Evolutionary conservation across 2,329 filamentous ascomycete genomes (phyloP), one percentile per base, ranked within the genome.

Genomic region (Fusarium guadeloupense): DNA sequence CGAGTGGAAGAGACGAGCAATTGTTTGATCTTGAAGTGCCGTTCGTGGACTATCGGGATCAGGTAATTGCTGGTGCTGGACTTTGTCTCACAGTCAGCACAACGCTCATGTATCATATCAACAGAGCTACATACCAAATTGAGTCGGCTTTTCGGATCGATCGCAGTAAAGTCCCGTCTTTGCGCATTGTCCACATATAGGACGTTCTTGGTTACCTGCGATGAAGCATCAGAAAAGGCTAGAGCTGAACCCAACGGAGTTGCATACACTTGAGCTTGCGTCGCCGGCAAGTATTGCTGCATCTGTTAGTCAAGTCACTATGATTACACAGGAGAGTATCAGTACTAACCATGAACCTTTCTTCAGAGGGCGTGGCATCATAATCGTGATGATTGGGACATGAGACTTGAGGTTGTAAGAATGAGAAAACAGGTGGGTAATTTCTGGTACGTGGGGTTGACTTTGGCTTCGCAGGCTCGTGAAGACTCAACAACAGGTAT

Each of bases 1-100:
- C 48, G 75, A 72, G 35, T 74, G 70, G 38, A 80, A 80, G 13
- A 78, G 67, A 7, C 55, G 64, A 3, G 76, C 70, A 10, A 77
- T 67, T 4, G 69, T 67, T n/a, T 64, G 69, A 4, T 72, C 60
- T 28, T 71, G 42, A 0, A 79, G 66, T 8, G 72, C 72, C 19
- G 46, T 54, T 10, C 67, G 62, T 21, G 77, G 76, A 12, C 43
- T 43, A 14, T 54, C 37, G 16, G 66, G 43, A 12, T 39, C 19
- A 7, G 51, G 42, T 10, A 59, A 34, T 21, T 38, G 47, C 26
- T 56, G 54, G n/a, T 61, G 20, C 4, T 66, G 38, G 10, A 52
- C 54, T 53, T 30, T 2, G 10, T 13, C 4, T 3, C 7, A 2
- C 3, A 35, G 47, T 64, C 13, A 56, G 47, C 5, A n/a, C 4